Evolutionary conservation across 371 early-diverging fungal genomes (phyloP), one percentile per base, ranked within the genome.

Genomic region (Batrachochytrium dendrobatidis): DNA sequence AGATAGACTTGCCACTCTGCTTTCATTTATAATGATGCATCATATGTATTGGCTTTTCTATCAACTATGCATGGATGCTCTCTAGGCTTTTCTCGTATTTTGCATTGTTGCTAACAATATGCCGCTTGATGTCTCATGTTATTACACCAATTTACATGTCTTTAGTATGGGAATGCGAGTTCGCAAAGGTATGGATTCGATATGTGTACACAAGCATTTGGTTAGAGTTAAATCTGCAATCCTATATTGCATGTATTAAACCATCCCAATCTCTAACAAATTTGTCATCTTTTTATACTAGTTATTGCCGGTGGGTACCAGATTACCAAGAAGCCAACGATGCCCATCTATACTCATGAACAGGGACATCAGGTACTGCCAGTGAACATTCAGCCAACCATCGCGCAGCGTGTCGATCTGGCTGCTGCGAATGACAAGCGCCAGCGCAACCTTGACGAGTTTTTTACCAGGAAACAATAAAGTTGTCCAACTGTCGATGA

Each of bases 241-340:
- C 46, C 6, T 5, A 39, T n/a, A 39, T 12, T 15, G 15, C 39
- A n/a, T n/a, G n/a, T n/a, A 39, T 12, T n/a, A 39, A 39, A n/a
- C 39, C 39, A 39, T n/a, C 15, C 12, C 15, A 39, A 12, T 39
- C 12, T 15, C 39, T n/a, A 39, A n/a, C 39, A 12, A 12, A n/a
- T 39, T n/a, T 39, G 15, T 12, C 39, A 15, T 12, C 39, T n/a
- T n/a, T 12, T 39, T 39, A 39, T 39, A n/a, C 39, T 39, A 45
- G 46, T 26, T 3, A 12, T 45, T 26, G 24, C 3, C 24, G 46
- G 6, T 12, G 46, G 46, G 3, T 45, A 45, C 46, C 3, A 45
- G 46, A 45, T 45, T 26, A 45, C 46, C 46, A 45, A 45, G 46
- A 45, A 45, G 46, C 46, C 46, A 20, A 12, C 20, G 24, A 45